Evolutionary conservation across 2,329 filamentous ascomycete species (phyloP), one percentile per base, ranked within the genome.

Genomic region (Whalleya microplaca): DNA sequence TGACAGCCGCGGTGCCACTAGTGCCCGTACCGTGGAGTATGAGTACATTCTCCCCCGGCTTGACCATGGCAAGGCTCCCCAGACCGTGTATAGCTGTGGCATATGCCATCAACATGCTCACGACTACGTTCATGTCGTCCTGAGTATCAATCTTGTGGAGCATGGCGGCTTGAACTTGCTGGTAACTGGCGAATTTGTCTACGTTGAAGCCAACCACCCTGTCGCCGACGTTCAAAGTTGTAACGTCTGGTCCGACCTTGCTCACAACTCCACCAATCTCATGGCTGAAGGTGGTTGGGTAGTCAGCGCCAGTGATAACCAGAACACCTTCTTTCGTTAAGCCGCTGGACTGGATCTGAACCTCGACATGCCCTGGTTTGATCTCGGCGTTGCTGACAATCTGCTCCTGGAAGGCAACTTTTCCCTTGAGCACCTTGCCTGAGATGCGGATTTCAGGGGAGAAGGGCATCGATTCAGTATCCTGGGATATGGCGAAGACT

Each of bases 181-280:
- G 58, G 54, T 52, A 61, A 45, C 46, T 27, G n/a, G 55, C 55
- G 41, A 67, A 66, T 12, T 48, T 61, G 48, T 55, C 64, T 1
- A 48, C 41, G 48, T 61, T 48, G 52, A 67, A 49, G 32, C 61
- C 64, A 8, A 67, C 60, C 2, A 72, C 66, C 0, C 55, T 47
- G 45, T 73, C 70, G 19, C 70, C 69, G 5, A 48, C 23, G 21
- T 48, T 29, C 2, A 69, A 40, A 2, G 48, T 27, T 27, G 41
- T 29, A 21, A 68, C 64, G 7, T n/a, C n/a, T 2, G 51, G 9
- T 16, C 68, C 69, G 6, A 66, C 57, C 8, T 49, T 42, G 1
- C 41, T 55, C 0, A n/a, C n/a, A n/a, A n/a, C n/a, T n/a, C n/a
- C n/a, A n/a, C n/a, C n/a, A n/a, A n/a, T n/a, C n/a, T n/a, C n/a